Evolutionary conservation across 2,329 filamentous ascomycete species (phyloP), one percentile per base, ranked within the genome.

Genomic region (Fusarium sp.): DNA sequence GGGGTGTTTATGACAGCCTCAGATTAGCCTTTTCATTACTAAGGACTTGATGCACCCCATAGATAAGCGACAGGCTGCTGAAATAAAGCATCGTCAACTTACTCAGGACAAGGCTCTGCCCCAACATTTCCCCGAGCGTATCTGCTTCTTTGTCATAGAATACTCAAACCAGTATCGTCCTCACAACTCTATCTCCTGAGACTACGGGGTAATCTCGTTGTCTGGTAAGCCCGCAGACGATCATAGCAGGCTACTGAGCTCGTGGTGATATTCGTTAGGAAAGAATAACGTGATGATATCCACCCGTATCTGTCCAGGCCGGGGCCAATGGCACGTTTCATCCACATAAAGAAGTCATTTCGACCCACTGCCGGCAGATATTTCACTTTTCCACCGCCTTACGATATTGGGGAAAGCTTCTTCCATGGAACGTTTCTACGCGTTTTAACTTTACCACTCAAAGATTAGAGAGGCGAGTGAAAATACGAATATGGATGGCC

Each of bases 251-350:
- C 7, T 26, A 19, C 32, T 46, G 9, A 32, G 29, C 41, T 45
- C 32, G 46, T 3, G 13, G 12, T 15, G 13, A 34, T 13, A 47
- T 26, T 31, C 39, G 61, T 64, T 64, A 64, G 61, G 61, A 64
- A 65, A 64, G 55, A 50, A 64, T 64, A 64, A 64, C 61, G 61
- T 64, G 61, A 64, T 61, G 15, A 29, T 31, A 64, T 57, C 61
- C 61, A 64, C 59, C 47, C 8, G 9, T 15, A 24, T 13, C 39
- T 28, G 46, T 43, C 53, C 47, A 39, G 19, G 3, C 19, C 19
- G 2, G 19, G 19, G 24, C 61, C 61, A 64, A 64, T 64, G 15
- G 6, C 8, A 59, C 26, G 61, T 65, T 65, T 64, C 56, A 54
- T 46, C 40, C 25, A 65, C 61, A 61, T 64, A 64, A 64, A 58